Percentiles rank a stretch among this genome's conserved stretches.
Evolutionary conservation across 495 filamentous ascomycete genomes (phyloP).

Genomic region (Penicillium lividum): DNA sequence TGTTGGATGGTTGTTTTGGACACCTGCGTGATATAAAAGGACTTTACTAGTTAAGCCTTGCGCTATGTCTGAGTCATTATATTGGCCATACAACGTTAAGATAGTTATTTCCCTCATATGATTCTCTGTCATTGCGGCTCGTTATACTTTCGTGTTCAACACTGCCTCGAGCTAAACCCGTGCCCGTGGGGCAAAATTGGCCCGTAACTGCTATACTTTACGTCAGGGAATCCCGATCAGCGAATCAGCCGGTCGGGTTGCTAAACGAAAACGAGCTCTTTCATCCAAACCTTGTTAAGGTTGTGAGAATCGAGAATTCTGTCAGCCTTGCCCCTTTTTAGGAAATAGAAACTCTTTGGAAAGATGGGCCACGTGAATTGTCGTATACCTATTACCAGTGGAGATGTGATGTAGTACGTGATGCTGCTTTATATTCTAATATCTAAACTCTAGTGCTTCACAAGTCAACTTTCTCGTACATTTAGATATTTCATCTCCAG

Average conservation of each 20-base stretch:
- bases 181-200: not conserved
- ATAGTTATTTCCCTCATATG: not conserved
- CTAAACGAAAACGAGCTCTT: conserved; percentile 1
- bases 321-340: conserved; percentile 1
- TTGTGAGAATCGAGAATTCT: not conserved
- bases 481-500: no score
- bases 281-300: not conserved
- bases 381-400: no score
- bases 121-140: not conserved
- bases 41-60: no score
- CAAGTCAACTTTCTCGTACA: no score
- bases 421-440: no score
- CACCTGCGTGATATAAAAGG: not conserved
- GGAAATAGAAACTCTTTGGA: conserved; percentile 26
- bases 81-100: not conserved
- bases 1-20: conserved; percentile 1
- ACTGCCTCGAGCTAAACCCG: not conserved
- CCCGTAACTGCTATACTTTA: not conserved
- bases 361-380: conserved; percentile 17
- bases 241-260: not conserved
- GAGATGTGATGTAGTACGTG: no score
- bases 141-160: not conserved
- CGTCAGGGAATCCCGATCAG: not conserved
- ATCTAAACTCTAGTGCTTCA: no score
- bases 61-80: no score